Conservation (phyloP, 192 early-diverging fungal genomes). For the Pilaira anomala region DNA sequence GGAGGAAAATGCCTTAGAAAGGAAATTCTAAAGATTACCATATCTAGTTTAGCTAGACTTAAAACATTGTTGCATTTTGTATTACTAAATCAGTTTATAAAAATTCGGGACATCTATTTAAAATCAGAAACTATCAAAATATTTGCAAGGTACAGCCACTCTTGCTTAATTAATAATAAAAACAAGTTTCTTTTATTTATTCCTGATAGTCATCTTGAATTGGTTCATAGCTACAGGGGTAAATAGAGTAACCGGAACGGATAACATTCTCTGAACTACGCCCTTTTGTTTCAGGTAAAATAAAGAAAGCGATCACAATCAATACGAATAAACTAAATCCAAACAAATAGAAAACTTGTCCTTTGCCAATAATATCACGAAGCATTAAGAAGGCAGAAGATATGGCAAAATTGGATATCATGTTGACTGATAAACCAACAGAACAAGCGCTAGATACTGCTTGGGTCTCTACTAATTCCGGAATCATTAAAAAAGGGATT, state of each 20-base stretch:
- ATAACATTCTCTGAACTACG: constrained; percentile 56
- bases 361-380: constrained; percentile 45
- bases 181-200: background rate
- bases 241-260: constrained; percentile 25
- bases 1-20: no score
- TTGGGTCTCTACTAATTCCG: constrained; percentile 70
- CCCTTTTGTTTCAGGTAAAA: constrained; percentile 71
- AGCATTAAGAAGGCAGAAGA: constrained; percentile 59
- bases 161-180: no score
- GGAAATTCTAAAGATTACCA: no score
- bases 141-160: no score
- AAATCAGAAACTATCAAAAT: no score
- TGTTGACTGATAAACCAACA: constrained; percentile 62
- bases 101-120: no score
- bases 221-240: background rate
- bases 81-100: no score
- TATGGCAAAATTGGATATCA: constrained; percentile 63
- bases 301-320: constrained; percentile 39
- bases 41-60: no score
- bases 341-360: constrained; percentile 68
- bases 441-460: constrained; percentile 64
- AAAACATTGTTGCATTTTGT: no score
- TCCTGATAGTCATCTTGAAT: background rate
- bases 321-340: constrained; percentile 35
- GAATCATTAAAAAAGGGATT: constrained; percentile 78